A percentile compares a stretch with the other conserved stretches of the same genome.
phyloP scores from a whole-genome alignment of 148 eudicot genomes.

The Camellia sinensis region DNA sequence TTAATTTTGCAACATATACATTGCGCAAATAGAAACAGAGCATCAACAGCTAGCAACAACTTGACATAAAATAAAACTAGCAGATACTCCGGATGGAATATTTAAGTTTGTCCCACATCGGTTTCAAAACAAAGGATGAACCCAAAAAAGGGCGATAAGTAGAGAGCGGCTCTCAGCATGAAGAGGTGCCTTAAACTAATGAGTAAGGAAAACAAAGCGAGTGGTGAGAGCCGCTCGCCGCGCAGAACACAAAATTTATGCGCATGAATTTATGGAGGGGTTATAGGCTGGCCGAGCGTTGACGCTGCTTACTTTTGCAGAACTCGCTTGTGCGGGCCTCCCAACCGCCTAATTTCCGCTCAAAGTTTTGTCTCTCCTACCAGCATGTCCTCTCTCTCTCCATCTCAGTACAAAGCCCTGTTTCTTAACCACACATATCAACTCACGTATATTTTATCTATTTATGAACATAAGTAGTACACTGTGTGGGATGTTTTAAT shows the following conservation, averaged over 20 bases:
- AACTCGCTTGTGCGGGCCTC: conserved; percentile 96
- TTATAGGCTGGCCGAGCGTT: conserved; percentile 84
- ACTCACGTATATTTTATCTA: too few species aligned
- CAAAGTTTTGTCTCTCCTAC: too few species aligned
- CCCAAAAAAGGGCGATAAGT: not conserved
- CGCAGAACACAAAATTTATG: conserved; percentile 34
- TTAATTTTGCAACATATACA: too few species aligned
- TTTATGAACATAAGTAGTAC: too few species aligned
- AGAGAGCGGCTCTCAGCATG: too few species aligned
- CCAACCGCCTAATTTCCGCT: conserved; percentile 34
- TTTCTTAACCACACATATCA: too few species aligned
- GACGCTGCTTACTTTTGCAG: conserved; percentile 99
- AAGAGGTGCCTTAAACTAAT: conserved; percentile 88
- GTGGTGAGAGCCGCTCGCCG: conserved; percentile 88
- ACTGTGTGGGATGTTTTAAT: too few species aligned
- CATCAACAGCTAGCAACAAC: too few species aligned
- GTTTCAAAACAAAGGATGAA: not conserved
- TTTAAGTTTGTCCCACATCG: conserved; percentile 7
- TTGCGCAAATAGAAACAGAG: too few species aligned
- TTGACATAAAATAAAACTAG: too few species aligned
- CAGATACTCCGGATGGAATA: not conserved
- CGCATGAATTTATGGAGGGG: conserved; percentile 96
- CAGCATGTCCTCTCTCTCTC: too few species aligned
- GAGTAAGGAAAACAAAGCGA: conserved; percentile 99
- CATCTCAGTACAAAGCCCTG: too few species aligned